Evolutionary conservation across 2,329 filamentous ascomycete species (phyloP).

Genomic region (Leptographium radiaticola): DNA sequence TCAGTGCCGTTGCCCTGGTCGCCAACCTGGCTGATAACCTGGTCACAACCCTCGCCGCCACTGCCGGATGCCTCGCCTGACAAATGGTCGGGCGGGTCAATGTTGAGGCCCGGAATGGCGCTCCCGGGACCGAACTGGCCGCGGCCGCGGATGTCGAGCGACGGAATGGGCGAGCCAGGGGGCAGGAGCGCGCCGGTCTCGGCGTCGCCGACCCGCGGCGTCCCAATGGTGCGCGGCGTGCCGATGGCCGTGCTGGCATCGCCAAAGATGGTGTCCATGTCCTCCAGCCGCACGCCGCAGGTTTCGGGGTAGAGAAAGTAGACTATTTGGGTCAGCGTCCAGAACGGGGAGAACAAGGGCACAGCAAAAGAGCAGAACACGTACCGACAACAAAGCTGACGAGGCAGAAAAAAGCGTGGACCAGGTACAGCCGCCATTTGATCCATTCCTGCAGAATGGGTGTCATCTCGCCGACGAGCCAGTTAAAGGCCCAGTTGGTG

Average conservation of each 20-base stretch:
- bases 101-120: constrained; percentile 67
- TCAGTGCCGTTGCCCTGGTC: constrained; percentile 15
- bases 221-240: constrained; percentile 66
- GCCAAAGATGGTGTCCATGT: constrained; percentile 91
- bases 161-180: constrained; percentile 65
- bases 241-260: constrained; percentile 73
- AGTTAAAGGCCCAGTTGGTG: constrained; percentile 97
- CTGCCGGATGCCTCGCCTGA: constrained; percentile 26
- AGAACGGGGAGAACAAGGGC: neutral
- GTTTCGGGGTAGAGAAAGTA: constrained; percentile 98
- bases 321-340: constrained; percentile 38
- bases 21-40: no score
- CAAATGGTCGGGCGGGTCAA: constrained; percentile 60
- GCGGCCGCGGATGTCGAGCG: constrained; percentile 54
- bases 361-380: constrained; percentile 58
- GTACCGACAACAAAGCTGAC: constrained; percentile 91
- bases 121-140: constrained; percentile 43
- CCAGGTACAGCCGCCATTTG: constrained; percentile 82
- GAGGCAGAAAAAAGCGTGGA: constrained; percentile 95
- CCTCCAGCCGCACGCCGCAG: constrained; percentile 84
- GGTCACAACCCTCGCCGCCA: neutral
- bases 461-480: constrained; percentile 90
- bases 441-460: constrained; percentile 87
- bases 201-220: constrained; percentile 55
- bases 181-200: constrained; percentile 77